phyloP scores from a whole-genome alignment of 352 stramenopile genomes.

The Blastocystis sp. region DNA sequence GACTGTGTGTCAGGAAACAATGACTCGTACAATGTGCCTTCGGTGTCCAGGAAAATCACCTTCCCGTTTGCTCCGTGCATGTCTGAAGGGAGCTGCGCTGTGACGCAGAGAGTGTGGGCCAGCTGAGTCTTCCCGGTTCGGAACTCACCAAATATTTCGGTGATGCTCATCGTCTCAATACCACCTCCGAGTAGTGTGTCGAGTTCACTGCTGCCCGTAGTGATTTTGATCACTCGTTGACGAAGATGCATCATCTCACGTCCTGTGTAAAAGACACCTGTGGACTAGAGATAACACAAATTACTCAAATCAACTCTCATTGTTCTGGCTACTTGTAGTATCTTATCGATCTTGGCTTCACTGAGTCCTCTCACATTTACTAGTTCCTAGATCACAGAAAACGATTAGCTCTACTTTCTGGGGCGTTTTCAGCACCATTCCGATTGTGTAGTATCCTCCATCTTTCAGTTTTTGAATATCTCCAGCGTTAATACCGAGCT shows the following conservation, averaged over 20 bases:
- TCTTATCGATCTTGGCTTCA: conserved; percentile 79
- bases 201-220: conserved; percentile 69
- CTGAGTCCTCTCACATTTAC: conserved; percentile 78
- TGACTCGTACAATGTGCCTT: conserved; percentile 77
- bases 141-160: conserved; percentile 80
- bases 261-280: conserved; percentile 41
- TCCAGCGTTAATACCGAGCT: conserved; percentile 79
- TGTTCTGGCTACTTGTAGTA: conserved; percentile 59
- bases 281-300: conserved; percentile 3
- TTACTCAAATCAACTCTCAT: conserved; percentile 63
- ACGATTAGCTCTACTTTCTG: conserved; percentile 7
- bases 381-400: conserved; percentile 63
- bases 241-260: conserved; percentile 34
- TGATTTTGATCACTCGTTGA: conserved; percentile 59
- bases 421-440: conserved; percentile 70
- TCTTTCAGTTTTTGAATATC: conserved; percentile 88
- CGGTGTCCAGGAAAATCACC: conserved; percentile 74
- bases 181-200: conserved; percentile 78
- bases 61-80: conserved; percentile 61
- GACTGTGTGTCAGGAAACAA: not conserved
- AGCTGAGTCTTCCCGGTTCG: conserved; percentile 87
- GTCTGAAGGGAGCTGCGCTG: conserved; percentile 71
- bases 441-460: conserved; percentile 82
- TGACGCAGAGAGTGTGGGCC: conserved; percentile 78
- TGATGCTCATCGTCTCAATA: conserved; percentile 82